These are phyloP conservation scores for Magnaporthiopsis incrustans DNA, from an alignment of 2,329 filamentous ascomycete genomes.

Conservation along the genomic window DNA sequence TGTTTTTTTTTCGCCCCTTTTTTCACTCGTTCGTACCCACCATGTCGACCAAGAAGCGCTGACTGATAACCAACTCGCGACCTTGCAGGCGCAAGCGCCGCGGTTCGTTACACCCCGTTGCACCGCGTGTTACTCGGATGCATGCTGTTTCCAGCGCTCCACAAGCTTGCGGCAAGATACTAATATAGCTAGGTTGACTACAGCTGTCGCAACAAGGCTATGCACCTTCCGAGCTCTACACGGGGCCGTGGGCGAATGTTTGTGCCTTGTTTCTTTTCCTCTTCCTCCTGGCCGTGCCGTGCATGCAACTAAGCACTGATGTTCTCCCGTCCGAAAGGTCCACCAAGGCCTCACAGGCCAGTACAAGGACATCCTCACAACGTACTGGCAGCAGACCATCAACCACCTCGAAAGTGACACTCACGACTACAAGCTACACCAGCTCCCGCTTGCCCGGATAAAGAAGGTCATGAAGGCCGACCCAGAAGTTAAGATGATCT, in stretches of 20 bases:
- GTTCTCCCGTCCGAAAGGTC: conserved; percentile 47
- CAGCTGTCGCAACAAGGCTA: conserved; percentile 82
- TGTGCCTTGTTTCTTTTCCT: conserved; percentile 18
- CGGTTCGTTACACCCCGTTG: conserved; percentile 40
- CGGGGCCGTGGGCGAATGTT: conserved; percentile 92
- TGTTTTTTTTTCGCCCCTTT: too few relatives aligned
- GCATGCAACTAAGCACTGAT: conserved; percentile 1
- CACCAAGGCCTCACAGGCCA: conserved; percentile 89
- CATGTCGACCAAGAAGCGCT: not conserved
- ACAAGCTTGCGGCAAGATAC: not conserved
- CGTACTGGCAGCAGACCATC: conserved; percentile 99
- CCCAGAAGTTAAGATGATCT: conserved; percentile 99
- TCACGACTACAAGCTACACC: conserved; percentile 98
- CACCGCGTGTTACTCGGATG: not conserved
- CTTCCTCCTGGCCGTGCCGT: not conserved
- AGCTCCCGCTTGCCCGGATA: conserved; percentile 92
- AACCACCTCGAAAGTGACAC: conserved; percentile 89
- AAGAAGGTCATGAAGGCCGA: conserved; percentile 99
- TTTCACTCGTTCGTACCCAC: too few relatives aligned
- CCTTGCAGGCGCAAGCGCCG: conserved; percentile 54
- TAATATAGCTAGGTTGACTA: not conserved
- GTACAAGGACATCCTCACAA: conserved; percentile 95
- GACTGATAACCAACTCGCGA: not conserved
- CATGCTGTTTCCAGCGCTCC: not conserved
- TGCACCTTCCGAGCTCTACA: conserved; percentile 88